Percentiles rank a stretch among this genome's conserved stretches.
phyloP scores from a whole-genome alignment of 2,329 filamentous ascomycete species.

The Pezizomycotina sp. region DNA sequence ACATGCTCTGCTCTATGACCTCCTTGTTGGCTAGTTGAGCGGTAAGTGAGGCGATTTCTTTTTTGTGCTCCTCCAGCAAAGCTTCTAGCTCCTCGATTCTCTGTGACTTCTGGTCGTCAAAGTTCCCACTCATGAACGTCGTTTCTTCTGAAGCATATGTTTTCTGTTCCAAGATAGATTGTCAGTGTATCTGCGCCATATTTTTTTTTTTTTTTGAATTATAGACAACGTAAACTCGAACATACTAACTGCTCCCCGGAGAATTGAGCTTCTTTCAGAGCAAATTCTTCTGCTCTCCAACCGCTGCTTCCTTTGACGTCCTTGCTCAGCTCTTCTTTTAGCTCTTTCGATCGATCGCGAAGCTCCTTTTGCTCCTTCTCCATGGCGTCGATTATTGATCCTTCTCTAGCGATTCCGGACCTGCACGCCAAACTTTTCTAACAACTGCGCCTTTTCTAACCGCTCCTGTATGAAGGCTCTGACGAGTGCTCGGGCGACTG shows the following conservation, averaged over 20 bases:
- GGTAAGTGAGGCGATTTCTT: constrained; percentile 59
- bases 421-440: constrained; percentile 65
- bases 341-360: constrained; percentile 56
- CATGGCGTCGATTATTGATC: constrained; percentile 55
- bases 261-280: constrained; percentile 85
- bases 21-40: constrained; percentile 55
- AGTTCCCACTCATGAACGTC: constrained; percentile 64
- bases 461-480: constrained; percentile 69
- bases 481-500: constrained; percentile 72
- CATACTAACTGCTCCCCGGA: constrained; percentile 61
- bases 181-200: constrained; percentile 2
- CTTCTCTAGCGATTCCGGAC: constrained; percentile 61
- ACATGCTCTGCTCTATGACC: constrained; percentile 25
- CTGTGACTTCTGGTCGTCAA: constrained; percentile 56
- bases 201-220: neutral
- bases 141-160: constrained; percentile 65
- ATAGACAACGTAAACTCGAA: constrained; percentile 14
- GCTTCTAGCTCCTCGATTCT: constrained; percentile 68
- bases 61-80: constrained; percentile 73
- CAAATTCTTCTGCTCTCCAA: constrained; percentile 72
- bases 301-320: constrained; percentile 54
- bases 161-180: constrained; percentile 12
- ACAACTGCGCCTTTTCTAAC: constrained; percentile 59
- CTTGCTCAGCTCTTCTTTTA: constrained; percentile 38
- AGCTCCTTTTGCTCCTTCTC: constrained; percentile 48